Conservation (phyloP, 352 stramenopile genomes). For the Globisporangium abappressorium region DNA sequence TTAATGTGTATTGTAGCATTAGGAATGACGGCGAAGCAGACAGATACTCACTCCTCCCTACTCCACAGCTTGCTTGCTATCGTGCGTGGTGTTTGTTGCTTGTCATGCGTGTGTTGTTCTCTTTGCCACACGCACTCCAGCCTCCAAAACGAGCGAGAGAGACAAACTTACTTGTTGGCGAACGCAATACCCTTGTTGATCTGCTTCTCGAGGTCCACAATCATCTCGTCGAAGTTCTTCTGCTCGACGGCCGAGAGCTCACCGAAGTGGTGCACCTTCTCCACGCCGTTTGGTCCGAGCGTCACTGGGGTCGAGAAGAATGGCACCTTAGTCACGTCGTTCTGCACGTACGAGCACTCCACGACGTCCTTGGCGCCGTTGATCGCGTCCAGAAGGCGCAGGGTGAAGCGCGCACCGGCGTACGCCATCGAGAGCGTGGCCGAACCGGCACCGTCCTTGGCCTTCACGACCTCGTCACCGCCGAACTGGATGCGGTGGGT, state of each 20-base stretch:
- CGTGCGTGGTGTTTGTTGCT: neutral
- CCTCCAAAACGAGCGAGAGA: neutral
- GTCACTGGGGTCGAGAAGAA: constrained; percentile 96
- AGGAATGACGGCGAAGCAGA: neutral
- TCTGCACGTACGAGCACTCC: constrained; percentile 98
- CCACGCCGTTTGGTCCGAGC: constrained; percentile 95
- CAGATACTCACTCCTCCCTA: neutral
- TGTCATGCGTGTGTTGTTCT: neutral
- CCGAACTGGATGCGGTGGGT: constrained; percentile 96
- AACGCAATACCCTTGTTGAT: constrained; percentile 89
- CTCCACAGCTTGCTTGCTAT: neutral
- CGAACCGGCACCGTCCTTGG: constrained; percentile 96
- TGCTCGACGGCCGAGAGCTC: constrained; percentile 79
- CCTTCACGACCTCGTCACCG: constrained; percentile 95
- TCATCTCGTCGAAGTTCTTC: constrained; percentile 90
- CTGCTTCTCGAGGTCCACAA: constrained; percentile 82
- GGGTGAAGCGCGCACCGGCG: constrained; percentile 94
- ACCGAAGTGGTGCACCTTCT: constrained; percentile 93
- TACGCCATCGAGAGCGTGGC: constrained; percentile 99
- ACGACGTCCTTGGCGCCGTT: constrained; percentile 92
- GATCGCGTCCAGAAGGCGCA: constrained; percentile 93
- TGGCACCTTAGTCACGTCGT: constrained; percentile 91
- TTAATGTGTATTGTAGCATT: constrained; percentile 9
- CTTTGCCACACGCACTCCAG: neutral
- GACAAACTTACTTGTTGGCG: constrained; percentile 54